Conservation (phyloP, 1,284 basidiomycete species). For the Cryptococcus wingfieldii region DNA sequence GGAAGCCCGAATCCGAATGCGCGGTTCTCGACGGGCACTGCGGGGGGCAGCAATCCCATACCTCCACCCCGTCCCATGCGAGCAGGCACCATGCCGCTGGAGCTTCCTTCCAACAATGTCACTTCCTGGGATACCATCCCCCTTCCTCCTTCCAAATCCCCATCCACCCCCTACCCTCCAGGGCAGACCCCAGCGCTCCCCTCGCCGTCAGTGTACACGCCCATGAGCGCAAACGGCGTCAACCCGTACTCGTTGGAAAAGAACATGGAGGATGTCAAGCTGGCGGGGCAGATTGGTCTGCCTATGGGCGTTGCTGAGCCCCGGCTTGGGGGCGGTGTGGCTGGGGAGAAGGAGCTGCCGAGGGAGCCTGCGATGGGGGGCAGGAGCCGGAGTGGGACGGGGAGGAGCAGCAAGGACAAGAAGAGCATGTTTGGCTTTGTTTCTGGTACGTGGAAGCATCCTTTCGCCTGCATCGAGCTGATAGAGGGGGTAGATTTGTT, state of each 20-base stretch:
- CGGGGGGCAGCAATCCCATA: constrained; percentile 4
- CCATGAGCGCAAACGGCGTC: constrained; percentile 17
- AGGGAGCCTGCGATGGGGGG: constrained; percentile 36
- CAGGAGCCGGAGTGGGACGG: constrained; percentile 46
- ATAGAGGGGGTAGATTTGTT: constrained; percentile 61
- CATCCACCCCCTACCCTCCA: constrained; percentile 4
- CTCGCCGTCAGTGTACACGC: constrained; percentile 28
- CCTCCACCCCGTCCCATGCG: constrained; percentile 40
- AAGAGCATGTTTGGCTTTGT: constrained; percentile 50
- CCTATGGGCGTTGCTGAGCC: constrained; percentile 29
- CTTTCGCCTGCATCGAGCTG: background rate
- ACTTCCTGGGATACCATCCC: constrained; percentile 14
- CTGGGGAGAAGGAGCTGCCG: constrained; percentile 36
- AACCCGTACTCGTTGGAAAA: constrained; percentile 36
- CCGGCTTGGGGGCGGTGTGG: background rate
- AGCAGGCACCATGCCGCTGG: constrained; percentile 44
- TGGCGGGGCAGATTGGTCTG: constrained; percentile 22
- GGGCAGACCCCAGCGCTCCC: background rate
- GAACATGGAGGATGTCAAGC: constrained; percentile 28
- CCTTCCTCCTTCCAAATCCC: constrained; percentile 10
- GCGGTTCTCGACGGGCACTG: constrained; percentile 35
- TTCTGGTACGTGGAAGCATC: constrained; percentile 34
- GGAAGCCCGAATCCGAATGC: constrained; percentile 44
- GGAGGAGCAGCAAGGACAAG: constrained; percentile 48
- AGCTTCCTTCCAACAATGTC: constrained; percentile 20